Evolutionary conservation across 208 protist species (phyloP).

Genomic region (Eutreptiella sp.): DNA sequence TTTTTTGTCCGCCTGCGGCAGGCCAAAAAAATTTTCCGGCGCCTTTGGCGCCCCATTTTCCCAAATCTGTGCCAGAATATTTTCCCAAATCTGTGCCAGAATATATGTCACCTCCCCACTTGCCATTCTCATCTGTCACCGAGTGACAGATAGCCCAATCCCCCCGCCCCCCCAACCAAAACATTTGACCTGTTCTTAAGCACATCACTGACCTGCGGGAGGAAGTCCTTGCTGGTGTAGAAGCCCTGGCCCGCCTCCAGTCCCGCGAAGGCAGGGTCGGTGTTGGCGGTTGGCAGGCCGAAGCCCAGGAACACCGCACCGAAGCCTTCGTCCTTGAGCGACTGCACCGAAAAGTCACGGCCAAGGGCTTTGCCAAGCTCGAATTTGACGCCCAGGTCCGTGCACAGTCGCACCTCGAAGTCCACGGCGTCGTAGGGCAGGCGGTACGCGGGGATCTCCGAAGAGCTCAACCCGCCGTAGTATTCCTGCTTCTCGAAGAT

Average conservation of each 20-base stretch:
- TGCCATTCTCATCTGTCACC: too few species aligned
- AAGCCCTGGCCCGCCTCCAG: conserved; percentile 49
- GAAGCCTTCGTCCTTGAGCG: conserved; percentile 56
- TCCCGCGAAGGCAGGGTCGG: conserved; percentile 44
- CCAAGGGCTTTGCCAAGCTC: conserved; percentile 37
- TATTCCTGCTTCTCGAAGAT: conserved; percentile 69
- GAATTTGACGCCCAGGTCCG: conserved; percentile 68
- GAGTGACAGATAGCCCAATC: too few species aligned
- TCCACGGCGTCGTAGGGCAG: conserved; percentile 62
- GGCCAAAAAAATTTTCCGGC: too few species aligned
- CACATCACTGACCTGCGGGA: conserved; percentile 37
- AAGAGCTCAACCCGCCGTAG: conserved; percentile 51
- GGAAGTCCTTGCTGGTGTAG: conserved; percentile 62
- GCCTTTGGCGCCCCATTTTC: too few species aligned
- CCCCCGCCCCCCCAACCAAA: too few species aligned
- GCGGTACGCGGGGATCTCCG: conserved; percentile 73
- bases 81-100: too few species aligned
- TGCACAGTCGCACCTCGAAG: conserved; percentile 68
- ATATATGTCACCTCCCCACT: too few species aligned
- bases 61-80: too few species aligned
- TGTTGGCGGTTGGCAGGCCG: conserved; percentile 54
- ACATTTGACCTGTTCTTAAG: too few species aligned
- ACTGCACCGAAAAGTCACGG: conserved; percentile 56
- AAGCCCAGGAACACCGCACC: conserved; percentile 71
- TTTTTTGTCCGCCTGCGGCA: too few species aligned